Evolutionary conservation across 2,329 filamentous ascomycete species (phyloP), one percentile per base, ranked within the genome.

Genomic region (Colletotrichum aenigma): DNA sequence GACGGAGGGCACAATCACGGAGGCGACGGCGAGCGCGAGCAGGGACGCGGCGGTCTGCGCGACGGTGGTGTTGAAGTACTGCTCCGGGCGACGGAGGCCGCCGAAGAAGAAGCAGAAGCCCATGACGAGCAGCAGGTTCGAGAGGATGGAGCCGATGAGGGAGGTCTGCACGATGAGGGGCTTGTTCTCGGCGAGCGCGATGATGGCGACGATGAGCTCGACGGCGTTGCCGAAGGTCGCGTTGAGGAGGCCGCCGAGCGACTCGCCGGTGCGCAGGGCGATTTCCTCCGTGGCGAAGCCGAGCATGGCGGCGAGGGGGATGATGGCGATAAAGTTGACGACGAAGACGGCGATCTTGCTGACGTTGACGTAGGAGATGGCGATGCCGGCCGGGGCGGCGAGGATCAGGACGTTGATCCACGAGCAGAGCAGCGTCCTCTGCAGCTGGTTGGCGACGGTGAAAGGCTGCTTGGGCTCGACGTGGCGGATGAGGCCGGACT

Each of bases 41-140:
- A 98, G 86, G 81, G 94, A 95, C 16, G 96, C 93, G 5, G 96
- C 95, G 0, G 96, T 98, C 84, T 98, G 96, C 0, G 96, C 96
- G 8, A 98, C 96, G 0, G 95, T 96, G 38, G 94, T 92, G 87
- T 98, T 98, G 90, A 98, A 98, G 84, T 92, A 93, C 83, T 98
- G 96, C 82, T 97, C 94, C 32, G 91, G 82, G 32, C 96, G 92
- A 75, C 94, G 93, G 79, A 97, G 83, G 6, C 95, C 95, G 66
- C 95, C 96, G 76, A 95, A 93, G 87, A 98, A 97, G 88, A 97
- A 98, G 83, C 93, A 97, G 92, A 96, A 97, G 71, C 95, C 96
- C 88, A 98, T 88, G 67, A 98, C 95, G 16, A 98, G 91, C 5
- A 98, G 90, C 74, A 98, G 85, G 82, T 98, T 98, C 56, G 96